Conservation (phyloP, 352 stramenopile genomes). For the Phytophthora fragariaefolia region DNA sequence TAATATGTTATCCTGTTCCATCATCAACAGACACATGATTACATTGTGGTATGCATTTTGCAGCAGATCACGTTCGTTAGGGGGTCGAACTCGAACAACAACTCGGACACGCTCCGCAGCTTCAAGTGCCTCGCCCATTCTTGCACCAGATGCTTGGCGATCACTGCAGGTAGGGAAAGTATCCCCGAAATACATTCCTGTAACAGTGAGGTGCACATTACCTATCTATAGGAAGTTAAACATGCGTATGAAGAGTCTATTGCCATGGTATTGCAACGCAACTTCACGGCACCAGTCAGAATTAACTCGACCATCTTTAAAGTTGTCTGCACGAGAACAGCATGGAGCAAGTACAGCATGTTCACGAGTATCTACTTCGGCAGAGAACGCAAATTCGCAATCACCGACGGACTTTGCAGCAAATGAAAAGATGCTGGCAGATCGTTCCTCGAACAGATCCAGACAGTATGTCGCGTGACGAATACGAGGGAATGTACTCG, state of each 20-base stretch:
- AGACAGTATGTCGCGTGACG: constrained; percentile 33
- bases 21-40: constrained; percentile 2
- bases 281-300: neutral
- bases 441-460: constrained; percentile 20
- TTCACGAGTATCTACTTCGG: constrained; percentile 50
- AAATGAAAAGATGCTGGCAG: constrained; percentile 58
- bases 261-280: constrained; percentile 7
- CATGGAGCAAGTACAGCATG: constrained; percentile 50
- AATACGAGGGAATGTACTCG: constrained; percentile 60
- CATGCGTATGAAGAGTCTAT: neutral
- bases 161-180: neutral
- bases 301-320: constrained; percentile 5
- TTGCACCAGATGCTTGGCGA: constrained; percentile 8
- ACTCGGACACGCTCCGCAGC: constrained; percentile 74
- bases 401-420: constrained; percentile 38
- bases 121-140: constrained; percentile 46
- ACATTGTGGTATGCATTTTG: constrained; percentile 39
- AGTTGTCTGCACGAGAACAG: constrained; percentile 10
- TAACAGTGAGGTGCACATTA: constrained; percentile 23
- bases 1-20: too few species aligned
- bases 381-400: constrained; percentile 60
- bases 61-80: constrained; percentile 72
- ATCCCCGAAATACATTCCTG: constrained; percentile 2
- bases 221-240: constrained; percentile 27
- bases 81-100: constrained; percentile 78